Conservation (phyloP, 768 basidiomycete genomes). For the Amanita pseudoporphyria region DNA sequence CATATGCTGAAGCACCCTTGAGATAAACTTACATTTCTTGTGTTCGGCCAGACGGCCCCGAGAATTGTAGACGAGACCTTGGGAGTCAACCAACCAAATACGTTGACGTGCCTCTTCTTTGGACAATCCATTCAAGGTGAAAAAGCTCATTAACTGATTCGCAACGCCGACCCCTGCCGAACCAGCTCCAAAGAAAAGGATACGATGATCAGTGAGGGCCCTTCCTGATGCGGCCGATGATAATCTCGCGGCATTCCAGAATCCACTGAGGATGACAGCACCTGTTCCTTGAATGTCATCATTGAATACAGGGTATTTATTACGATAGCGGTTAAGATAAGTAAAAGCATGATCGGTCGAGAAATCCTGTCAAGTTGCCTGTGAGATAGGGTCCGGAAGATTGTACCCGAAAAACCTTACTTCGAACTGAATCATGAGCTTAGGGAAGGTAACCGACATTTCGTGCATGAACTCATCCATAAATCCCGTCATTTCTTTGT, state of each 20-base stretch:
- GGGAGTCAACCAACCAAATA: constrained; percentile 82
- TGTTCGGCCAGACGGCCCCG: constrained; percentile 72
- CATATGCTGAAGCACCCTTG: background rate
- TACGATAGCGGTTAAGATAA: constrained; percentile 69
- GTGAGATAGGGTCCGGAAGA: background rate
- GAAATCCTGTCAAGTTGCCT: constrained; percentile 53
- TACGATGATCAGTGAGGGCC: constrained; percentile 64
- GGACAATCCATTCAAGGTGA: constrained; percentile 69
- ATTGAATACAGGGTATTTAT: constrained; percentile 75
- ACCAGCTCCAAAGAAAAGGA: constrained; percentile 91
- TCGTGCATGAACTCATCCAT: constrained; percentile 93
- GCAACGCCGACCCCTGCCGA: constrained; percentile 91
- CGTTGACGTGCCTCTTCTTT: constrained; percentile 65
- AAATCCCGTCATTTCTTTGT: constrained; percentile 63
- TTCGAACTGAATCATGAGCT: constrained; percentile 81
- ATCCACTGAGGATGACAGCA: constrained; percentile 84
- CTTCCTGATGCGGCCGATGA: constrained; percentile 61
- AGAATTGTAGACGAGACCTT: constrained; percentile 72
- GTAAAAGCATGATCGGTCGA: constrained; percentile 86
- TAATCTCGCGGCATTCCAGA: constrained; percentile 79
- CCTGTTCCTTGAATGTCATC: constrained; percentile 92
- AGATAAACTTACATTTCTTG: constrained; percentile 55
- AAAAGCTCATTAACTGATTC: constrained; percentile 82
- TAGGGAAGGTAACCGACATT: constrained; percentile 66
- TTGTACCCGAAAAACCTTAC: constrained; percentile 21